Conservation (phyloP, 352 stramenopile species). For the Pythium apleroticum region DNA sequence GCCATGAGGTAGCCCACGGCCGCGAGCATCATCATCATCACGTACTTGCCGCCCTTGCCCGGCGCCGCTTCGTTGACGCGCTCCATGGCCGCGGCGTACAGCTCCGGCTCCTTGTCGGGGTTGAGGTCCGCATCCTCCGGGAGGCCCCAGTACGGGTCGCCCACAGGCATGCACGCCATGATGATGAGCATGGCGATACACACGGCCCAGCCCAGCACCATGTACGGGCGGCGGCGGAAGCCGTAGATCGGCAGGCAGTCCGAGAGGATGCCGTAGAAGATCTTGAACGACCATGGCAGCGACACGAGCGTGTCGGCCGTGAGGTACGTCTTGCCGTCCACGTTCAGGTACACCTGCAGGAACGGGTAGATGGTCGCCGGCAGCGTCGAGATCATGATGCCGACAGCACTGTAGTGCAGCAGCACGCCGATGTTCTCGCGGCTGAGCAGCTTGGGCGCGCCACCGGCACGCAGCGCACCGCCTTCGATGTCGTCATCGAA, state of each 20-base stretch:
- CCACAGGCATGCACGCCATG: neutral
- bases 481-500: too few relatives aligned
- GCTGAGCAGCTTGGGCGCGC: neutral
- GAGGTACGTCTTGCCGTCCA: constrained; percentile 29
- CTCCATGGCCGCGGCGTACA: neutral
- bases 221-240: constrained; percentile 38
- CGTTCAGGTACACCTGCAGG: constrained; percentile 29
- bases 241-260: constrained; percentile 33
- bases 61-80: neutral
- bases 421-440: neutral
- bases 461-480: too few relatives aligned
- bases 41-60: neutral
- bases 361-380: neutral
- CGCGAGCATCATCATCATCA: neutral
- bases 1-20: neutral
- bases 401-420: neutral
- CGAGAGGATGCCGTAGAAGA: constrained; percentile 31
- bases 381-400: neutral
- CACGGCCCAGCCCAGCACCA: constrained; percentile 8
- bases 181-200: neutral
- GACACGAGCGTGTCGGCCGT: constrained; percentile 26
- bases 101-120: neutral
- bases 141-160: neutral
- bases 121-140: too few relatives aligned
- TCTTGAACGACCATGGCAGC: constrained; percentile 39